A percentile compares a stretch with the other conserved stretches of the same genome.
Evolutionary conservation across 2,329 filamentous ascomycete species (phyloP).

Genomic region (Penicillium freii): DNA sequence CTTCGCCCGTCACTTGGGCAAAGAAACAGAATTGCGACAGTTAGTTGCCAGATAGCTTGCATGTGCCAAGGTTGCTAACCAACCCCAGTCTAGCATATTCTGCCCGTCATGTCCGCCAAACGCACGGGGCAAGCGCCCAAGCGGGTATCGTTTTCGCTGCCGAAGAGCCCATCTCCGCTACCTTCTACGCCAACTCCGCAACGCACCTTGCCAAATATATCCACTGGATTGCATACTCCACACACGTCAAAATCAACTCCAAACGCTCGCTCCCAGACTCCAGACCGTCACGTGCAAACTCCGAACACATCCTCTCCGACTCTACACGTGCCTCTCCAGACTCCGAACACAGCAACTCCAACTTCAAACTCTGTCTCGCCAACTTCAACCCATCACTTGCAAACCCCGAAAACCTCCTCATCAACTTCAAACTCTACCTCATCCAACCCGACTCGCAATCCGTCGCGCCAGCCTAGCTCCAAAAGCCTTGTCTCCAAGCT

Average conservation of each 20-base stretch:
- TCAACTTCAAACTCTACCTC: neutral
- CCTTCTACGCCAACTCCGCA: neutral
- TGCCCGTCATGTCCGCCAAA: conserved; percentile 23
- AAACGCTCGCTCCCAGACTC: neutral
- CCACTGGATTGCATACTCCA: neutral
- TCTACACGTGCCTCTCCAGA: too few relatives aligned
- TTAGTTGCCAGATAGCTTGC: conserved; percentile 6
- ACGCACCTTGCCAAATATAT: neutral
- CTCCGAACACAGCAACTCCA: neutral
- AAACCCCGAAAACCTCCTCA: neutral
- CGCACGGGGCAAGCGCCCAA: conserved; percentile 18
- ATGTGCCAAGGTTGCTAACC: conserved; percentile 3
- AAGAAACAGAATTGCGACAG: neutral
- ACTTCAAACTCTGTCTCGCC: neutral
- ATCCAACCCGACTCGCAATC: neutral
- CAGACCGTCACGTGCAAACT: neutral
- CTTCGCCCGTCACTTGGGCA: conserved; percentile 2
- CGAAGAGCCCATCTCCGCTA: neutral
- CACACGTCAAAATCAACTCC: neutral
- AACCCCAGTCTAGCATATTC: conserved; percentile 14
- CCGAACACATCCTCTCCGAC: neutral
- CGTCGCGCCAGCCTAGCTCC: conserved; percentile 11
- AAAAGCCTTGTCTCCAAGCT: conserved; percentile 18
- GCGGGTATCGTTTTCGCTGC: conserved; percentile 6
- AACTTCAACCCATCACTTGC: neutral